These are phyloP conservation scores for Rhododendron griersonianum DNA, from an alignment of 148 eudicot species.

Conservation along the genomic window DNA sequence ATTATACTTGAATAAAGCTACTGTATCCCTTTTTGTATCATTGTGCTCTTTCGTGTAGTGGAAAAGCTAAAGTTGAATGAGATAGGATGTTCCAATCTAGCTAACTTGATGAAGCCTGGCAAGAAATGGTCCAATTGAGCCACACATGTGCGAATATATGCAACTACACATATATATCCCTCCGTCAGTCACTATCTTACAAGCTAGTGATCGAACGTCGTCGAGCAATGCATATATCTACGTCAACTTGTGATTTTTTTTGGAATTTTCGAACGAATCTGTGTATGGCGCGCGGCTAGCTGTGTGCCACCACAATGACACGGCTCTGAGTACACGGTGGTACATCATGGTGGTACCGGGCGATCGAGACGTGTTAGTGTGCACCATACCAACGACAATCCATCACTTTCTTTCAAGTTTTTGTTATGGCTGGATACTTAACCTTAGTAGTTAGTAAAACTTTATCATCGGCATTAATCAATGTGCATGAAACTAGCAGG, in stretches of 20 bases:
- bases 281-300: neutral
- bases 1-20: neutral
- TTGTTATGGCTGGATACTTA: neutral
- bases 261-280: neutral
- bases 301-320: neutral
- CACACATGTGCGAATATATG: neutral
- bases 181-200: neutral
- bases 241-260: neutral
- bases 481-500: too few species aligned
- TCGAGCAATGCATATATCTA: neutral
- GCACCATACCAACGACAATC: neutral
- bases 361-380: neutral
- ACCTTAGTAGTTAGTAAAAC: neutral
- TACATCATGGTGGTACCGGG: neutral
- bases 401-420: neutral
- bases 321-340: neutral
- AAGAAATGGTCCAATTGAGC: neutral
- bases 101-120: neutral
- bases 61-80: constrained; percentile 4
- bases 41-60: neutral
- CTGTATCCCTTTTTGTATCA: neutral
- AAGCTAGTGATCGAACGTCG: neutral
- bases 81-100: neutral
- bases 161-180: neutral
- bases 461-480: too few species aligned